Evolutionary conservation across 2,329 filamentous ascomycete species (phyloP).

Genomic region (Ophiostoma himal-ulmi): DNA sequence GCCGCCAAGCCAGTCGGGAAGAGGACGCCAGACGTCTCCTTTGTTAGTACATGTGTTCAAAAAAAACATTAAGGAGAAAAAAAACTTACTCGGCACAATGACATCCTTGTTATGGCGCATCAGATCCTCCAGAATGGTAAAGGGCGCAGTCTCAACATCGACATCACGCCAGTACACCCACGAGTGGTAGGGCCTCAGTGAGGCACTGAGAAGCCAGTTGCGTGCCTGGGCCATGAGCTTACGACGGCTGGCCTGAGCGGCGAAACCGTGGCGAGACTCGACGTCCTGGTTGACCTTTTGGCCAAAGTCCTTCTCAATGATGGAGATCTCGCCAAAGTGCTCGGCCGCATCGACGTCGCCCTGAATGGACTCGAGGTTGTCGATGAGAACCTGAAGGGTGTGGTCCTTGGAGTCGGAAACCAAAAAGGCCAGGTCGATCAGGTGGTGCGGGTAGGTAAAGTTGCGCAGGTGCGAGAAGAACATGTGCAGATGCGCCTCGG

Average conservation of each 20-base stretch:
- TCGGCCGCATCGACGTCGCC: slow-evolving; percentile 70
- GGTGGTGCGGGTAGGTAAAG: slow-evolving; percentile 92
- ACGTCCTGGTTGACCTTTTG: slow-evolving; percentile 97
- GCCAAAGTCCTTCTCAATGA: slow-evolving; percentile 98
- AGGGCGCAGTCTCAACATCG: slow-evolving; percentile 94
- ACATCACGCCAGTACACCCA: slow-evolving; percentile 77
- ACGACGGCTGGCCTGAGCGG: slow-evolving; percentile 83
- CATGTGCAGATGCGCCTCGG: slow-evolving; percentile 86
- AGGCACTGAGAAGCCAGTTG: slow-evolving; percentile 94
- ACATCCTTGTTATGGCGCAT: slow-evolving; percentile 99
- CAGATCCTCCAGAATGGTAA: slow-evolving; percentile 92
- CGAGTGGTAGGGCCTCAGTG: slow-evolving; percentile 87
- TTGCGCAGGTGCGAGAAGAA: slow-evolving; percentile 98
- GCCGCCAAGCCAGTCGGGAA: slow-evolving; percentile 96
- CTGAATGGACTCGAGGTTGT: slow-evolving; percentile 74
- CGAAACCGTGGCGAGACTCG: slow-evolving; percentile 94
- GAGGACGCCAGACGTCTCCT: slow-evolving; percentile 94
- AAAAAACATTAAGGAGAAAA: slow-evolving; percentile 15
- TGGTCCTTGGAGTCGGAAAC: slow-evolving; percentile 96
- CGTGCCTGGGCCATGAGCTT: slow-evolving; percentile 97
- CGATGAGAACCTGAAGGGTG: slow-evolving; percentile 69
- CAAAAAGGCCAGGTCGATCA: slow-evolving; percentile 93
- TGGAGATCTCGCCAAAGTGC: slow-evolving; percentile 90
- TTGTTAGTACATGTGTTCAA: slow-evolving; percentile 6
- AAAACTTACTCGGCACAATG: slow-evolving; percentile 88